Evolutionary conservation across 108 stramenopile species (phyloP).

Genomic region (Pseudonitzschia multistriata): DNA sequence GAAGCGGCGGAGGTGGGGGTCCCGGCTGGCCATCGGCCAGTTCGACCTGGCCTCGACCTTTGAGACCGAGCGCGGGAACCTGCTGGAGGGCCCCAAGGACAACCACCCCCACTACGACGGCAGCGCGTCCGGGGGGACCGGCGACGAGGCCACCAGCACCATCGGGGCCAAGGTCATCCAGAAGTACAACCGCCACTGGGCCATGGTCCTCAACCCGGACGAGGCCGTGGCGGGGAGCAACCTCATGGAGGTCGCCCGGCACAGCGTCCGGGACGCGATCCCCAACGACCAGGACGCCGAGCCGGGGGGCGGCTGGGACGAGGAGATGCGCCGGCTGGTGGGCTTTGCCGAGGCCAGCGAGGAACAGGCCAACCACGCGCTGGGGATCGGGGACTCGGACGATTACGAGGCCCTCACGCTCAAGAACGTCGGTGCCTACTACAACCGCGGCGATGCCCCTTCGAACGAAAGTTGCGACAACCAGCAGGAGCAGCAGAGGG

Average conservation of each 20-base stretch:
- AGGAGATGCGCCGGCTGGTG: constrained; percentile 71
- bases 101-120: constrained; percentile 55
- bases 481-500: not conserved
- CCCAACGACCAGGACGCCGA: constrained; percentile 69
- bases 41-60: constrained; percentile 85
- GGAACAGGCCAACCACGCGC: constrained; percentile 71
- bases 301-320: constrained; percentile 65
- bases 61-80: constrained; percentile 77
- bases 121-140: not conserved
- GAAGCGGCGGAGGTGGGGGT: constrained; percentile 37
- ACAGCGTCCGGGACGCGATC: constrained; percentile 41
- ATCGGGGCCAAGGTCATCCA: constrained; percentile 72
- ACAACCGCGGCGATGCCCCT: not conserved
- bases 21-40: constrained; percentile 74
- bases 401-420: constrained; percentile 58
- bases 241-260: constrained; percentile 53
- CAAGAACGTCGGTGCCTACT: constrained; percentile 72
- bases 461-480: not conserved
- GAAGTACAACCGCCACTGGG: constrained; percentile 90
- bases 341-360: constrained; percentile 67
- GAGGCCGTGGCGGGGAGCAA: constrained; percentile 74
- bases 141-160: constrained; percentile 39
- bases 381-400: constrained; percentile 66
- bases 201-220: constrained; percentile 81
- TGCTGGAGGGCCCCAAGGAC: constrained; percentile 64